phyloP scores from a whole-genome alignment of 2,329 filamentous ascomycete genomes.

The Aspergillus texensis region DNA sequence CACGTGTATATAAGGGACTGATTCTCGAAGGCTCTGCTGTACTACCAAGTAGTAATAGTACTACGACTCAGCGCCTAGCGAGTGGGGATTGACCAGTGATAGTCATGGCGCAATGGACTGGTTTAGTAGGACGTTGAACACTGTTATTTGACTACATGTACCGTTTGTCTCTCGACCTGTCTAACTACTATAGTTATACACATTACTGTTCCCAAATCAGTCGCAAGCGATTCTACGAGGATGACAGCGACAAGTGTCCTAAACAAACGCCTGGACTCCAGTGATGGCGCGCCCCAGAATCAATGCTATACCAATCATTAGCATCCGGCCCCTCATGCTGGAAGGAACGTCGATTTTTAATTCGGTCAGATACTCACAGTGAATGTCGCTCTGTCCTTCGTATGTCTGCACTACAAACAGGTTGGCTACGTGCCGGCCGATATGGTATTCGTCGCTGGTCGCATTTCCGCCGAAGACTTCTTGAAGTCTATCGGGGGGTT shows the following conservation, averaged over 20 bases:
- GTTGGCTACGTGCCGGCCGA: constrained; percentile 93
- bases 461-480: constrained; percentile 98
- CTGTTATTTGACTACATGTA: background rate
- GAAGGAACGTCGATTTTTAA: background rate
- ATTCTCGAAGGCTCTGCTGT: constrained; percentile 11
- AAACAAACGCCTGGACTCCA: constrained; percentile 79
- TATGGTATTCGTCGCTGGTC: constrained; percentile 95
- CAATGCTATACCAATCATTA: constrained; percentile 53
- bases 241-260: constrained; percentile 22
- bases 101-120: background rate
- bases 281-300: constrained; percentile 71
- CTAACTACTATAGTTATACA: background rate
- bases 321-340: background rate
- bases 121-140: background rate
- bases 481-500: constrained; percentile 62
- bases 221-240: background rate
- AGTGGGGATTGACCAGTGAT: background rate
- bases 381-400: constrained; percentile 97
- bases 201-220: background rate
- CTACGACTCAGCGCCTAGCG: background rate
- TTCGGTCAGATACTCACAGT: constrained; percentile 64
- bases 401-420: constrained; percentile 97
- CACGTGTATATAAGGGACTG: background rate
- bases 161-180: background rate
- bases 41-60: background rate